phyloP scores from a whole-genome alignment of 2,329 filamentous ascomycete genomes.

The Fusarium odoratissimum region DNA sequence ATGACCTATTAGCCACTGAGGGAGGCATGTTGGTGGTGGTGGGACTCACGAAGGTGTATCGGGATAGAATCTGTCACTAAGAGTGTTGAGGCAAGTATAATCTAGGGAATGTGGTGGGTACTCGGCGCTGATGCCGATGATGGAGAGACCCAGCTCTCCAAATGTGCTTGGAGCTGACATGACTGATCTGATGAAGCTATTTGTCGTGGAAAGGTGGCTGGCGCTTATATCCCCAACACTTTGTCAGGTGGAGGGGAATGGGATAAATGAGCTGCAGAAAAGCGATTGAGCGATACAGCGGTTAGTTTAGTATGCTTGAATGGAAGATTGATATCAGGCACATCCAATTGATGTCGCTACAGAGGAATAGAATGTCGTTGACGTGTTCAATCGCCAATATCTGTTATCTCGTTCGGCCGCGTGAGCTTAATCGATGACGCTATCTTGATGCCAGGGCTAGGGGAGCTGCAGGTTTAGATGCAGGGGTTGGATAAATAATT shows the following conservation, averaged over 20 bases:
- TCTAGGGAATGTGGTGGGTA: slow-evolving; percentile 69
- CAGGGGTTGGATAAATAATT: slow-evolving; percentile 22
- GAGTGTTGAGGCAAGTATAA: slow-evolving; percentile 61
- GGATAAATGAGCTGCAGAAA: not conserved
- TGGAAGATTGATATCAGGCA: not conserved
- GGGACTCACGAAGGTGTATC: slow-evolving; percentile 66
- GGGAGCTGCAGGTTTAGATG: slow-evolving; percentile 24
- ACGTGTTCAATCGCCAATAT: slow-evolving; percentile 20
- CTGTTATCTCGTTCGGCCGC: slow-evolving; percentile 11
- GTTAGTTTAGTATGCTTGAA: not conserved
- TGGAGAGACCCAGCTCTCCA: slow-evolving; percentile 68
- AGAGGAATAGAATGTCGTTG: slow-evolving; percentile 15
- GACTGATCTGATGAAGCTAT: slow-evolving; percentile 17
- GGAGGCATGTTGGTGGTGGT: not conserved
- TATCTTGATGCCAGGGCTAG: slow-evolving; percentile 27
- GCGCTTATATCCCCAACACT: slow-evolving; percentile 31
- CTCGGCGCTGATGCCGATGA: slow-evolving; percentile 68
- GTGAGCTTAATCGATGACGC: slow-evolving; percentile 40
- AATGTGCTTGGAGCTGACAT: slow-evolving; percentile 59
- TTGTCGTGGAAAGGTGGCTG: not conserved
- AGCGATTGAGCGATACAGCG: not conserved
- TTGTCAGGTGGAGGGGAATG: slow-evolving; percentile 21
- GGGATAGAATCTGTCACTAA: slow-evolving; percentile 69
- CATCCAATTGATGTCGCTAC: slow-evolving; percentile 17
- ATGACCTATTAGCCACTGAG: not conserved